Evolutionary conservation across 2,329 filamentous ascomycete species (phyloP).

Genomic region (Teratosphaeria viscida): DNA sequence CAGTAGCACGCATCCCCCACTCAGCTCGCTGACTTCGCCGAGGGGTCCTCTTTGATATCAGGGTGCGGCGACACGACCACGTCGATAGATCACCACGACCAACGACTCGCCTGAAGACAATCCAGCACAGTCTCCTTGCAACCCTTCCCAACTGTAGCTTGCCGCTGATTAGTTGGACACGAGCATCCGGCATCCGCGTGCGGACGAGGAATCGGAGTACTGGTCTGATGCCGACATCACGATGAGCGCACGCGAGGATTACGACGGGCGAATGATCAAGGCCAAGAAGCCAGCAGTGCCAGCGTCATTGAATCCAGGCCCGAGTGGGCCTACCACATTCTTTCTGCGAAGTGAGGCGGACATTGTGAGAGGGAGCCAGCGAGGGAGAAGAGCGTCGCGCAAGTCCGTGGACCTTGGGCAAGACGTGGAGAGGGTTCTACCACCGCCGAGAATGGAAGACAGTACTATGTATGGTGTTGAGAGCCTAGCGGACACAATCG

Average conservation of each 20-base stretch:
- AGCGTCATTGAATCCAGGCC: constrained; percentile 17
- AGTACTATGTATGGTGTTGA: constrained; percentile 47
- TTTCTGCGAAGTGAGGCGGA: constrained; percentile 48
- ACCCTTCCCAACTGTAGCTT: not conserved
- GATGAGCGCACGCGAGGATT: constrained; percentile 5
- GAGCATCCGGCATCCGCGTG: not conserved
- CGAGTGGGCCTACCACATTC: constrained; percentile 44
- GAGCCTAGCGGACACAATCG: constrained; percentile 45
- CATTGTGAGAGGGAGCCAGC: constrained; percentile 25
- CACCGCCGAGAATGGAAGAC: constrained; percentile 20
- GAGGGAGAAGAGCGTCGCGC: constrained; percentile 17
- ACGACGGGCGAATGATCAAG: constrained; percentile 11
- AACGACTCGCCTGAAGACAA: not conserved
- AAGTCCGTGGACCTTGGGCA: constrained; percentile 9
- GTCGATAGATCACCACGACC: not conserved
- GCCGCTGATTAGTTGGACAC: not conserved
- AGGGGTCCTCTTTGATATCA: not conserved
- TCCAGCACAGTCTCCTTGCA: not conserved
- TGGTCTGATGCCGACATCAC: not conserved
- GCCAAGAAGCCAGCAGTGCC: constrained; percentile 10
- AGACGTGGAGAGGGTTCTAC: not conserved
- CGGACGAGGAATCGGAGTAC: not conserved
- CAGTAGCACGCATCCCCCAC: not conserved
- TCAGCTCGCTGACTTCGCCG: not conserved
- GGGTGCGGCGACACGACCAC: not conserved